phyloP scores from a whole-genome alignment of 805 yeast species.

The Starmerella bombicola region DNA sequence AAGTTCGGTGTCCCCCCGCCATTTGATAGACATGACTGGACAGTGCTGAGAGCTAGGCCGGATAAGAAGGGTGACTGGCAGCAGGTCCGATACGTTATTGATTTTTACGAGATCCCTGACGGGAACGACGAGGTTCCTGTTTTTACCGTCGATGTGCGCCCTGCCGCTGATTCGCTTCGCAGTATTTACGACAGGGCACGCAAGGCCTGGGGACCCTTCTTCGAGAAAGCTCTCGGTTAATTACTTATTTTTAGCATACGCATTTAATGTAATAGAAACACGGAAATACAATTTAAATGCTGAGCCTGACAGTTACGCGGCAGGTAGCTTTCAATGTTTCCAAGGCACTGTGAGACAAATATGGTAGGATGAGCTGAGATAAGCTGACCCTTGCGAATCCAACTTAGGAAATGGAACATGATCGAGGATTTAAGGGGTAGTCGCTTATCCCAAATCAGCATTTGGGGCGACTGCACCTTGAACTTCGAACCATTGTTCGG shows the following conservation, averaged over 20 bases:
- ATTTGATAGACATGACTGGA: conserved; percentile 98
- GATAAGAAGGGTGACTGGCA: conserved; percentile 36
- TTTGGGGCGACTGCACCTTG: too few species aligned
- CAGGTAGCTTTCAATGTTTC: too few species aligned
- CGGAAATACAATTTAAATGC: too few species aligned
- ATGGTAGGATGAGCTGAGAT: too few species aligned
- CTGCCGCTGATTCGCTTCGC: conserved; percentile 64
- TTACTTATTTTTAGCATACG: conserved; percentile 34
- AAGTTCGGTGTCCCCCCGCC: conserved; percentile 71
- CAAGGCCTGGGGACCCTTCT: conserved; percentile 54
- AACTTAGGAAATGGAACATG: too few species aligned
- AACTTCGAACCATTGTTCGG: too few species aligned
- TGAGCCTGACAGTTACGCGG: too few species aligned
- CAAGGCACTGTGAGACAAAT: too few species aligned
- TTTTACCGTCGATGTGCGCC: conserved; percentile 86
- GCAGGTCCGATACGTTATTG: conserved; percentile 81
- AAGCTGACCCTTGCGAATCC: too few species aligned
- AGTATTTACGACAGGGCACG: conserved; percentile 57
- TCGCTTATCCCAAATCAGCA: too few species aligned
- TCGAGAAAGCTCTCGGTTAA: conserved; percentile 61
- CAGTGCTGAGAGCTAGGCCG: conserved; percentile 53
- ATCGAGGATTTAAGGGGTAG: too few species aligned
- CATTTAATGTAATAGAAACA: too few species aligned
- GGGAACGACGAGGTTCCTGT: conserved; percentile 63
- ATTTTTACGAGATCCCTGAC: conserved; percentile 92